Conservation (phyloP, 1,139 yeast genomes). For the Zhuliangozyma blackwelliae region DNA sequence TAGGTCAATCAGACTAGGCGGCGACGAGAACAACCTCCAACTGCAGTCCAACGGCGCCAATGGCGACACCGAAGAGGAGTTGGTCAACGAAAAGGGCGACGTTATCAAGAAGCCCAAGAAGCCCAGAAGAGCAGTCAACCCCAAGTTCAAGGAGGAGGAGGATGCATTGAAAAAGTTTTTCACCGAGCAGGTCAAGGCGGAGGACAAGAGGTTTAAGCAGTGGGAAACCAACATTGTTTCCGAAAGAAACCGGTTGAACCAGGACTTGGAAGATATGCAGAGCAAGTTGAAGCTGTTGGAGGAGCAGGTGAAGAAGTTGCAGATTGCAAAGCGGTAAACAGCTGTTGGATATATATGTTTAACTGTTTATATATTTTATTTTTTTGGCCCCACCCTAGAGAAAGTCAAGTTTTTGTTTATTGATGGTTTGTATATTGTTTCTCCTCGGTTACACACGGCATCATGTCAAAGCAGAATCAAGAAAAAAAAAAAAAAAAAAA, state of each 20-base stretch:
- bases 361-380: not conserved
- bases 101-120: conserved; percentile 36
- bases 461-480: too few species aligned
- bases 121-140: conserved; percentile 65
- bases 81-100: conserved; percentile 33
- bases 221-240: conserved; percentile 97
- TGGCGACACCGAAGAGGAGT: conserved; percentile 17
- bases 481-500: too few species aligned
- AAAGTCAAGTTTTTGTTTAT: too few species aligned
- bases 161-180: conserved; percentile 89
- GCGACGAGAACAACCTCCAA: conserved; percentile 36
- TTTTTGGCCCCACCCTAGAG: not conserved
- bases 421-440: not conserved
- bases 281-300: conserved; percentile 64
- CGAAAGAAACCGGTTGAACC: conserved; percentile 90
- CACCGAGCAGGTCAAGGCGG: conserved; percentile 97
- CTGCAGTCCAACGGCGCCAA: conserved; percentile 19
- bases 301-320: conserved; percentile 67
- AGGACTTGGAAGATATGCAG: conserved; percentile 89
- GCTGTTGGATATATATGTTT: not conserved
- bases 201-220: conserved; percentile 94
- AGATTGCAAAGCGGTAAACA: conserved; percentile 41
- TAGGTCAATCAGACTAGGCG: conserved; percentile 77
- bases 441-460: not conserved
- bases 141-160: conserved; percentile 94